Evolutionary conservation across 306 rosid species (phyloP).

Genomic region (Prunus mongolica): DNA sequence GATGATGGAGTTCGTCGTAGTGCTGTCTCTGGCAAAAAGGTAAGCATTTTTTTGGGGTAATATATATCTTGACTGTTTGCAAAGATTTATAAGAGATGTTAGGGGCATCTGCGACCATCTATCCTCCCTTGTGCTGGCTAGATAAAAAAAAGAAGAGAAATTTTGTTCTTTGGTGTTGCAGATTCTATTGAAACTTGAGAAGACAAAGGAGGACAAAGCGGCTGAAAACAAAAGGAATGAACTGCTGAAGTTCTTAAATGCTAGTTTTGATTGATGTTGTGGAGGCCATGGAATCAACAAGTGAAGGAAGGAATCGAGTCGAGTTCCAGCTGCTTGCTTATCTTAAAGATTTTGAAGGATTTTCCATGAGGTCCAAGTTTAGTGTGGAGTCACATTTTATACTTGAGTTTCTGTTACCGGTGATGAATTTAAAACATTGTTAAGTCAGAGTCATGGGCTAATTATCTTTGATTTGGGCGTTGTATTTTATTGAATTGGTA

Average conservation of each 20-base stretch:
- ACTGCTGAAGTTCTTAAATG: conserved; percentile 85
- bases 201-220: conserved; percentile 85
- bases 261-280: conserved; percentile 74
- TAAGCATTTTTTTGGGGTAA: background rate
- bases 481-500: conserved; percentile 8
- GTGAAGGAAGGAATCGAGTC: conserved; percentile 12
- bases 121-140: background rate
- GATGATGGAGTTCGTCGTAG: conserved; percentile 87
- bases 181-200: conserved; percentile 91
- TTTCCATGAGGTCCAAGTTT: conserved; percentile 1
- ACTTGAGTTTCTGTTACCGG: background rate
- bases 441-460: background rate
- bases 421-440: background rate
- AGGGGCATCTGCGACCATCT: background rate
- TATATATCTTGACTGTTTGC: background rate
- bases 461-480: conserved; percentile 17
- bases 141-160: background rate
- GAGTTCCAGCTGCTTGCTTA: conserved; percentile 11
- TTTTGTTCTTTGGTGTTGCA: conserved; percentile 14
- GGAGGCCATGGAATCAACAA: conserved; percentile 15
- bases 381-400: conserved; percentile 5
- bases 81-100: background rate
- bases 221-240: conserved; percentile 96
- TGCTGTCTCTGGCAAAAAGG: conserved; percentile 98
- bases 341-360: conserved; percentile 3